Evolutionary conservation across 2,329 filamentous ascomycete species (phyloP).

Genomic region (Coccinonectria pachysandricola): DNA sequence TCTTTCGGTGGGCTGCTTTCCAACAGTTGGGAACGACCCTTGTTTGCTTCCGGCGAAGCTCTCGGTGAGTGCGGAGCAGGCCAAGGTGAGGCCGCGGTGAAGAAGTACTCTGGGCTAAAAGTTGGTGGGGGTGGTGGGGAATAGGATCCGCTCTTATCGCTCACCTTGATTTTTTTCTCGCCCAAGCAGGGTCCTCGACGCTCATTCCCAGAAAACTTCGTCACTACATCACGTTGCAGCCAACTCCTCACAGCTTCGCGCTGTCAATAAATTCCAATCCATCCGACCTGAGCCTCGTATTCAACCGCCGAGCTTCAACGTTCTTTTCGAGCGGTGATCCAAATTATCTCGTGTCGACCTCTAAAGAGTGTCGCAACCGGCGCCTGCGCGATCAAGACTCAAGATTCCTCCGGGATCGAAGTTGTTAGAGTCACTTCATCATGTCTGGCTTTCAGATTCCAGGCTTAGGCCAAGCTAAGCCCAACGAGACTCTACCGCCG

Average conservation of each 20-base stretch:
- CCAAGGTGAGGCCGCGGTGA: slow-evolving; percentile 10
- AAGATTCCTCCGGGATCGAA: too few relatives aligned
- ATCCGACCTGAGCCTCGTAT: too few relatives aligned
- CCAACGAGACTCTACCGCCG: slow-evolving; percentile 31
- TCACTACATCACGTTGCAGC: slow-evolving; percentile 1
- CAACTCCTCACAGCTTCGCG: too few relatives aligned
- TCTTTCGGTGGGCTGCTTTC: slow-evolving; percentile 16
- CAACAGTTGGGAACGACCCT: slow-evolving; percentile 18
- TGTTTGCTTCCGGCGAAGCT: slow-evolving; percentile 6
- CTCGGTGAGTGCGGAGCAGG: slow-evolving; percentile 14
- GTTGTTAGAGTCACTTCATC: too few relatives aligned
- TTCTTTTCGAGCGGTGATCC: too few relatives aligned
- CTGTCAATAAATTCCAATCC: too few relatives aligned
- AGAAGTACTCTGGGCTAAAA: too few relatives aligned
- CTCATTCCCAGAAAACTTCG: slow-evolving; percentile 1
- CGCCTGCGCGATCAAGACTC: too few relatives aligned
- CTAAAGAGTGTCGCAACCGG: too few relatives aligned
- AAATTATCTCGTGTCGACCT: too few relatives aligned
- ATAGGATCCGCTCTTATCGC: slow-evolving; percentile 12
- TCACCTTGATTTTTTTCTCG: slow-evolving; percentile 25
- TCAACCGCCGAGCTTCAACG: too few relatives aligned
- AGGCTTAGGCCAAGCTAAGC: slow-evolving; percentile 32
- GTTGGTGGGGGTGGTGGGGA: slow-evolving; percentile 12
- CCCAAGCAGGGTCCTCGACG: slow-evolving; percentile 9
- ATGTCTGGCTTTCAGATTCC: slow-evolving; percentile 36